A percentile compares a stretch with the other conserved stretches of the same genome.
phyloP scores from a whole-genome alignment of 192 early-diverging fungal genomes.

The Bifiguratus adelaidae region DNA sequence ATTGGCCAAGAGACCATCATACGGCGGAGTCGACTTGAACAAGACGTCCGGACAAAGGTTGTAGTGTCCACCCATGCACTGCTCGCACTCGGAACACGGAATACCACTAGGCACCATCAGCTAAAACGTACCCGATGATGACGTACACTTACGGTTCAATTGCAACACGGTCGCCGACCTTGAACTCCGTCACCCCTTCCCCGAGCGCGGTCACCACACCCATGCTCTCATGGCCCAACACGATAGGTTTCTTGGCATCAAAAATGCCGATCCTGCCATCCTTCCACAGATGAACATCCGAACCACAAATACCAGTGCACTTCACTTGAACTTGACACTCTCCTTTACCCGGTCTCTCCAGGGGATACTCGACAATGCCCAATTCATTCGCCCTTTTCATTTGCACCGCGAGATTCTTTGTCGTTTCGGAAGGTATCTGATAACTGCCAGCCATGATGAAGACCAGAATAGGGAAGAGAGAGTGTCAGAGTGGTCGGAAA shows the following conservation, averaged over 20 bases:
- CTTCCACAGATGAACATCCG: slow-evolving; percentile 20
- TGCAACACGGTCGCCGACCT: slow-evolving; percentile 25
- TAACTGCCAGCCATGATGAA: too few relatives aligned
- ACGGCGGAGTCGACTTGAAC: slow-evolving; percentile 23
- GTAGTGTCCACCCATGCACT: slow-evolving; percentile 17
- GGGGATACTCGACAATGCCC: too few relatives aligned
- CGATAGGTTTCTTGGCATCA: slow-evolving; percentile 6
- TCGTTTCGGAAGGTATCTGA: slow-evolving; percentile 6
- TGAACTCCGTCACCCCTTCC: slow-evolving; percentile 14
- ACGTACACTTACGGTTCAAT: slow-evolving; percentile 19
- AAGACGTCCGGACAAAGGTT: slow-evolving; percentile 20
- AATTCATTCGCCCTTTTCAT: too few relatives aligned
- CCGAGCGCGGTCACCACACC: slow-evolving; percentile 22
- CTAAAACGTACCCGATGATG: background rate
- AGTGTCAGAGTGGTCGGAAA: too few relatives aligned
- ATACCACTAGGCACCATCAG: slow-evolving; percentile 10
- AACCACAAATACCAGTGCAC: slow-evolving; percentile 23
- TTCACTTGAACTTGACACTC: slow-evolving; percentile 20
- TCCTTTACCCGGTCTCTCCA: too few relatives aligned
- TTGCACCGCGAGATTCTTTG: too few relatives aligned
- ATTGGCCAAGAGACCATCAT: slow-evolving; percentile 14
- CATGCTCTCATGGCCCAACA: slow-evolving; percentile 24
- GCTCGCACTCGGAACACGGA: slow-evolving; percentile 20
- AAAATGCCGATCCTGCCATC: slow-evolving; percentile 21
- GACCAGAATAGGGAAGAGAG: too few relatives aligned